Conservation (phyloP, 805 yeast genomes). For the Lachancea quebecensis region DNA sequence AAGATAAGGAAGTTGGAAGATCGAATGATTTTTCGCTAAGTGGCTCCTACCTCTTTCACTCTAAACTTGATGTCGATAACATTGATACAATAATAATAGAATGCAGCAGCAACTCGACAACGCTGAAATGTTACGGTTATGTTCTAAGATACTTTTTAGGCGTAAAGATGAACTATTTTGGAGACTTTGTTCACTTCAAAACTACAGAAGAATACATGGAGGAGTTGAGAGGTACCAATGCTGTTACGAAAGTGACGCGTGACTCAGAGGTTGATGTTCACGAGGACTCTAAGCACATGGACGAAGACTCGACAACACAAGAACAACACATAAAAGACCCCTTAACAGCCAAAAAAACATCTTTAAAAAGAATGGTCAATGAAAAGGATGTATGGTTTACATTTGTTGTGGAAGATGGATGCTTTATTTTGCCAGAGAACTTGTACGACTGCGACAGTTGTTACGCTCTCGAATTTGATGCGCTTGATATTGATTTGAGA, state of each 20-base stretch:
- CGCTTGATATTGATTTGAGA: constrained; percentile 71
- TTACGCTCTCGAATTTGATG: constrained; percentile 54
- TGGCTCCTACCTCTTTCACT: constrained; percentile 61
- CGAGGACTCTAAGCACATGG: not conserved
- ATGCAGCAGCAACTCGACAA: constrained; percentile 58
- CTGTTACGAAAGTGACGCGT: not conserved
- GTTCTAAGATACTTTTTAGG: constrained; percentile 67
- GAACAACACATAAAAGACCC: not conserved
- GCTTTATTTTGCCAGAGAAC: constrained; percentile 64
- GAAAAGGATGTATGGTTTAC: constrained; percentile 74
- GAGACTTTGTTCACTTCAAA: constrained; percentile 72
- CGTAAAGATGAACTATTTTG: constrained; percentile 83
- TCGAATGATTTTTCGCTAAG: constrained; percentile 51
- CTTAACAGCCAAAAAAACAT: constrained; percentile 9
- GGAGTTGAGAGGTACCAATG: constrained; percentile 10
- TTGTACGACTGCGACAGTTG: constrained; percentile 60
- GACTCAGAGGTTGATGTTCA: constrained; percentile 1
- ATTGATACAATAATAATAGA: constrained; percentile 64
- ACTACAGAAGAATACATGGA: constrained; percentile 77
- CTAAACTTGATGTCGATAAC: constrained; percentile 53
- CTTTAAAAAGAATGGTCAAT: constrained; percentile 46
- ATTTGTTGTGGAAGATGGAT: constrained; percentile 63
- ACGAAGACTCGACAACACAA: not conserved
- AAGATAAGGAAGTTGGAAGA: constrained; percentile 56
- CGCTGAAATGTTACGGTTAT: constrained; percentile 72